Conservation (phyloP, 805 yeast species). For the Wickerhamomyces queroliae region DNA sequence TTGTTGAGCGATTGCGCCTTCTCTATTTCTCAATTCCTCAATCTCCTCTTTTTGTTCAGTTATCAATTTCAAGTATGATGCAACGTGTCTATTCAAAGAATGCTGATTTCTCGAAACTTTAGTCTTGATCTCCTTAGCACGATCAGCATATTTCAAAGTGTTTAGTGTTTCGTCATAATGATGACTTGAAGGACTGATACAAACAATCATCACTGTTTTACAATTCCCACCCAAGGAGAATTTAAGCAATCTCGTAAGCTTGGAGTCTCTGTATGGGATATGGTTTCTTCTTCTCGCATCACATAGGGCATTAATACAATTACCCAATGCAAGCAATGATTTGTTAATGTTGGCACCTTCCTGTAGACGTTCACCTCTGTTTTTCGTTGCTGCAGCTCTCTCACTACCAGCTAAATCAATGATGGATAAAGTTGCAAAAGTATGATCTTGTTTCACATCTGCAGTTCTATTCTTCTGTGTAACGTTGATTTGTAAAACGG, state of each 20-base stretch:
- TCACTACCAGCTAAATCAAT: constrained; percentile 96
- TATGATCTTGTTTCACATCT: constrained; percentile 59
- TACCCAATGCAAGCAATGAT: constrained; percentile 84
- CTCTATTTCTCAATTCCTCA: constrained; percentile 56
- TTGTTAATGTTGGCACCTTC: constrained; percentile 95
- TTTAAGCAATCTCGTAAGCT: constrained; percentile 78
- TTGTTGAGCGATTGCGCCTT: constrained; percentile 34
- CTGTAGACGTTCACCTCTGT: constrained; percentile 71
- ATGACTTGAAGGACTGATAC: constrained; percentile 78
- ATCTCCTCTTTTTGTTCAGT: constrained; percentile 75
- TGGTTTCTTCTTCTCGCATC: constrained; percentile 63
- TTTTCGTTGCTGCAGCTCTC: constrained; percentile 84
- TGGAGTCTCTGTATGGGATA: constrained; percentile 88
- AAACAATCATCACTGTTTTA: constrained; percentile 93
- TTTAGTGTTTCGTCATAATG: constrained; percentile 94
- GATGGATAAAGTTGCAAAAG: constrained; percentile 75
- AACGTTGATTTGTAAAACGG: constrained; percentile 80
- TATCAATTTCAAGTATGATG: constrained; percentile 78
- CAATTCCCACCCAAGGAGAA: constrained; percentile 93
- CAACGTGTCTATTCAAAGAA: constrained; percentile 75
- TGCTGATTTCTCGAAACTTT: constrained; percentile 69
- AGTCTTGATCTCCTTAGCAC: constrained; percentile 89
- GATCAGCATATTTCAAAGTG: constrained; percentile 83
- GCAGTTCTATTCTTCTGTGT: constrained; percentile 54
- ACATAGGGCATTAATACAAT: constrained; percentile 89